phyloP scores from a whole-genome alignment of 345 rosid genomes.

The Salix koriyanagi region DNA sequence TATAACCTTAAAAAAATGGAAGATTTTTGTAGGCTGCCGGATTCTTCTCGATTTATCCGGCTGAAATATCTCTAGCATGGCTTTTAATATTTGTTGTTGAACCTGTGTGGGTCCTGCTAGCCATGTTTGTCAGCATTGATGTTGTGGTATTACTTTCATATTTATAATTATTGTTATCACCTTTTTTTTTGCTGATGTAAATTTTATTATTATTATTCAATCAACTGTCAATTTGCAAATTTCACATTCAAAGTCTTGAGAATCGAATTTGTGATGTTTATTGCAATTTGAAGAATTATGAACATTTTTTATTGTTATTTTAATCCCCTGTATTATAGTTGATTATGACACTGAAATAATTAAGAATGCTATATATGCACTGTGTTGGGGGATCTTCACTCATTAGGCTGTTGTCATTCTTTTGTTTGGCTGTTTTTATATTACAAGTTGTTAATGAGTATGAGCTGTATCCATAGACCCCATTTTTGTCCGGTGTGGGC shows the following conservation, averaged over 20 bases:
- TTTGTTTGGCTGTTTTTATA: constrained; percentile 1
- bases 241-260: not conserved
- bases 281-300: not conserved
- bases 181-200: no score
- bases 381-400: not conserved
- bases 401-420: not conserved
- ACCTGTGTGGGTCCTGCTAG: not conserved
- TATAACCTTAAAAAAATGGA: not conserved
- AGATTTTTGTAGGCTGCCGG: not conserved
- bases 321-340: not conserved
- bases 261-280: not conserved
- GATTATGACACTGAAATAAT: not conserved
- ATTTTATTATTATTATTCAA: not conserved
- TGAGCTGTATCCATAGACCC: constrained; percentile 24
- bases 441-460: not conserved
- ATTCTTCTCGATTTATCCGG: not conserved
- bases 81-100: not conserved
- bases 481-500: constrained; percentile 19
- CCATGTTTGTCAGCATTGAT: not conserved
- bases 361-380: no score
- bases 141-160: constrained; percentile 1
- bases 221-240: not conserved
- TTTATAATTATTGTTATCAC: no score
- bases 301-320: not conserved
- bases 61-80: not conserved